These are phyloP conservation scores for Lachancea thermotolerans DNA, from an alignment of 805 yeast species.

Conservation along the genomic window DNA sequence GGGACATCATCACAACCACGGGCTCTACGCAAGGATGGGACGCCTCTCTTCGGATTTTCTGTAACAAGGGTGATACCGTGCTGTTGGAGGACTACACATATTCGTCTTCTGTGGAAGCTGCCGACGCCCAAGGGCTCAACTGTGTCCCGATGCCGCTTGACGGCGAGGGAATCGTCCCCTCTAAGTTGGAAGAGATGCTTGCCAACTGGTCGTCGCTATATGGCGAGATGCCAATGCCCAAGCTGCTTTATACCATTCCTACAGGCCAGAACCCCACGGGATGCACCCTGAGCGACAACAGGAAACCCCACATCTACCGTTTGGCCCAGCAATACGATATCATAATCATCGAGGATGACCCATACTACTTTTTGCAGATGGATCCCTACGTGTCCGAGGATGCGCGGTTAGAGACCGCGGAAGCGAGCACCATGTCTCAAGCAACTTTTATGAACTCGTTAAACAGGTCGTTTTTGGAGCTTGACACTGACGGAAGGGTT, in stretches of 20 bases:
- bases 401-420: constrained; percentile 14
- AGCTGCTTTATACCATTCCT: constrained; percentile 73
- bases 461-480: constrained; percentile 57
- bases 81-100: constrained; percentile 71
- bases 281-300: constrained; percentile 58
- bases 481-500: constrained; percentile 74
- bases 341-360: constrained; percentile 84
- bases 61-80: constrained; percentile 63
- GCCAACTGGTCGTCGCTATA: constrained; percentile 51
- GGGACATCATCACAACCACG: constrained; percentile 59
- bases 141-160: constrained; percentile 69
- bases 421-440: constrained; percentile 13
- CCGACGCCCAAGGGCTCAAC: constrained; percentile 54
- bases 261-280: constrained; percentile 98
- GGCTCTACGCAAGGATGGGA: constrained; percentile 87
- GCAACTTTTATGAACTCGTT: constrained; percentile 42
- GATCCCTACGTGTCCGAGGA: constrained; percentile 49
- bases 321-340: constrained; percentile 73
- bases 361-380: constrained; percentile 92
- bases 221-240: constrained; percentile 52
- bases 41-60: constrained; percentile 61
- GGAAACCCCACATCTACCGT: constrained; percentile 64
- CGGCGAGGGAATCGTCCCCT: constrained; percentile 63
- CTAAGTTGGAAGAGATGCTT: constrained; percentile 48
- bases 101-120: constrained; percentile 72